Conservation (phyloP, 2,329 filamentous ascomycete species). For the Endoconidiophora polonica region DNA sequence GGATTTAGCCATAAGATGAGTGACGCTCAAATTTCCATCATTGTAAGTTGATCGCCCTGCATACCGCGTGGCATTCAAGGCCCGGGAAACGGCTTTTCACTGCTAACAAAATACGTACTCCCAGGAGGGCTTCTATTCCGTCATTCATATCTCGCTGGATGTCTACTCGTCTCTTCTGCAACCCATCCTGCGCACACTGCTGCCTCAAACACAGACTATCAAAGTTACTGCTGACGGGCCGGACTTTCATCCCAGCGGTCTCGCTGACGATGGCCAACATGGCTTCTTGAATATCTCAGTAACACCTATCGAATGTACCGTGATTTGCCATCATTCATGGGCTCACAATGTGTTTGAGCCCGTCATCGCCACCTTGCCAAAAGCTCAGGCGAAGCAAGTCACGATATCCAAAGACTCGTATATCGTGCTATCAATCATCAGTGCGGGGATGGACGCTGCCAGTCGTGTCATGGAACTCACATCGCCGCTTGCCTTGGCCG, state of each 20-base stretch:
- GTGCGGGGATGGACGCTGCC: slow-evolving; percentile 77
- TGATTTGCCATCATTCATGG: slow-evolving; percentile 69
- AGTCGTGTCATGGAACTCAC: slow-evolving; percentile 84
- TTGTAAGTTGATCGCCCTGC: slow-evolving; percentile 26
- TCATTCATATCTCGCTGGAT: slow-evolving; percentile 77
- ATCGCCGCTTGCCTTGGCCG: slow-evolving; percentile 74
- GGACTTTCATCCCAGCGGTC: slow-evolving; percentile 8
- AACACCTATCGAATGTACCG: slow-evolving; percentile 80
- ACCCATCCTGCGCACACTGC: slow-evolving; percentile 69
- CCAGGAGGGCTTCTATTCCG: slow-evolving; percentile 70
- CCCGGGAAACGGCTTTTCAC: background rate
- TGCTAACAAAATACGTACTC: background rate
- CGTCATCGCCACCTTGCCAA: slow-evolving; percentile 46
- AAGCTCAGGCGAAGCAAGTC: slow-evolving; percentile 34
- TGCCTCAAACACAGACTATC: slow-evolving; percentile 41
- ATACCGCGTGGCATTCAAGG: background rate
- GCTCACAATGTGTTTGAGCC: slow-evolving; percentile 62
- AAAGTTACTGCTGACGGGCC: slow-evolving; percentile 21
- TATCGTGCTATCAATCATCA: slow-evolving; percentile 76
- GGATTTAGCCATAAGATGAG: too few relatives aligned
- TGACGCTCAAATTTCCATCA: slow-evolving; percentile 39
- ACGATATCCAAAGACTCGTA: slow-evolving; percentile 72
- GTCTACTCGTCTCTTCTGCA: slow-evolving; percentile 67
- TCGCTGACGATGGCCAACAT: slow-evolving; percentile 34
- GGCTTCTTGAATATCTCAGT: slow-evolving; percentile 87